Base-by-base conservation (phyloP, 306 rosid species). In the Prosopis cineraria region DNA sequence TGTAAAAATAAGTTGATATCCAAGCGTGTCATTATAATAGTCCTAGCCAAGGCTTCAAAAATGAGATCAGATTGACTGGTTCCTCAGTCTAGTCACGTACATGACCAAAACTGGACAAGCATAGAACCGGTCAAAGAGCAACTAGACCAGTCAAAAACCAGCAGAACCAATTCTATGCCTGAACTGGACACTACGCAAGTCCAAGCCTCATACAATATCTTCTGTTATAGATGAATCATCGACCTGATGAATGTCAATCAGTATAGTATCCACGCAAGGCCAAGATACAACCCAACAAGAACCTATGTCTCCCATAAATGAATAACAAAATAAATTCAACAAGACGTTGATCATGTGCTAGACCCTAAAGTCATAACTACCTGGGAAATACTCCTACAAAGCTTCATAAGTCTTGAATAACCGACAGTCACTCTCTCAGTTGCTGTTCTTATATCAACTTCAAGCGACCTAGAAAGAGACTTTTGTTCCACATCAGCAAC, bases 361-460 rank as follows among this genome's bases (percentile, higher is more conserved):
- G 68, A 75, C 39, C 64, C n/a, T 16, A 20, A 47, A 72, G 74
- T 62, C 77, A 66, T 89, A 43, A 93, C 70, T 39, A 67, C 78
- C 59, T 81, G 84, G 52, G 97, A 88, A 68, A 91, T 84, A 64
- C 90, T 34, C 79, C 80, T 81, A 50, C 96, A 93, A 16, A 95
- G 84, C 84, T 94, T 79, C 78, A 76, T 76, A 70, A 95, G 86
- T 83, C 96, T 91, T 34, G 81, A 79, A 84, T 81, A 81, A n/a
- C 97, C 97, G 34, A 65, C 81, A 47, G 75, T 67, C 77, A 84
- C 85, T 68, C 74, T 80, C 80, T 79, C 83, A 30, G 86, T 84
- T 2, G 90, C 88, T 33, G 56, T 83, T 79, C 79, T 88, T 73
- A 88, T 77, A 81, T 85, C 81, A 65, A 69, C 82, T 71, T 73